Percentiles rank a stretch among this genome's conserved stretches.
These are phyloP conservation scores for Cytospora piceicola DNA, from an alignment of 2,329 filamentous ascomycete genomes.

Conservation along the genomic window DNA sequence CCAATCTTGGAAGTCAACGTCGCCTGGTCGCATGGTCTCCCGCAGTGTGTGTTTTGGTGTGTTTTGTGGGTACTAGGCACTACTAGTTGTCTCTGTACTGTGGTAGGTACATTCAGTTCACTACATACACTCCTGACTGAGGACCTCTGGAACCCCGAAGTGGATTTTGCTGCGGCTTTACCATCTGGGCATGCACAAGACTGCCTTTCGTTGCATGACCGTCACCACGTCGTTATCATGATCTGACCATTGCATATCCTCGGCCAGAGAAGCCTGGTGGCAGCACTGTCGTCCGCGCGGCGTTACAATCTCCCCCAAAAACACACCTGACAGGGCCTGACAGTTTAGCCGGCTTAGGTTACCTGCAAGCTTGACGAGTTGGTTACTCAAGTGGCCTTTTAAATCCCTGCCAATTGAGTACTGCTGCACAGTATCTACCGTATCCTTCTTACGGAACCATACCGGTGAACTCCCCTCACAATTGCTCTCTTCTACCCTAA, in stretches of 20 bases:
- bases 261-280: neutral
- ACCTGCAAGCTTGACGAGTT: neutral
- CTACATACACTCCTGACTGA: too few relatives aligned
- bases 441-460: constrained; percentile 6
- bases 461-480: neutral
- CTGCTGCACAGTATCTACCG: neutral
- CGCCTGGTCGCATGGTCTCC: neutral
- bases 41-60: too few relatives aligned
- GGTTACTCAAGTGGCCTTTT: neutral
- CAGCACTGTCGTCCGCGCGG: neutral
- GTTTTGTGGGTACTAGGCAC: too few relatives aligned
- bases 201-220: neutral
- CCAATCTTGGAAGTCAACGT: neutral
- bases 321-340: too few relatives aligned
- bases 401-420: neutral
- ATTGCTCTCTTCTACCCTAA: neutral
- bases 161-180: too few relatives aligned
- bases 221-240: neutral
- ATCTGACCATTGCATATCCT: neutral
- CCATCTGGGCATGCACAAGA: too few relatives aligned
- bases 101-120: too few relatives aligned
- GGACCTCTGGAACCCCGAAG: too few relatives aligned
- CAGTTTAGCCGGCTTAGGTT: too few relatives aligned
- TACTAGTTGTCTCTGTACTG: too few relatives aligned
- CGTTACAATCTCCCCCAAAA: neutral